phyloP scores from a whole-genome alignment of 306 rosid species.

The Cucurbita maxima region DNA sequence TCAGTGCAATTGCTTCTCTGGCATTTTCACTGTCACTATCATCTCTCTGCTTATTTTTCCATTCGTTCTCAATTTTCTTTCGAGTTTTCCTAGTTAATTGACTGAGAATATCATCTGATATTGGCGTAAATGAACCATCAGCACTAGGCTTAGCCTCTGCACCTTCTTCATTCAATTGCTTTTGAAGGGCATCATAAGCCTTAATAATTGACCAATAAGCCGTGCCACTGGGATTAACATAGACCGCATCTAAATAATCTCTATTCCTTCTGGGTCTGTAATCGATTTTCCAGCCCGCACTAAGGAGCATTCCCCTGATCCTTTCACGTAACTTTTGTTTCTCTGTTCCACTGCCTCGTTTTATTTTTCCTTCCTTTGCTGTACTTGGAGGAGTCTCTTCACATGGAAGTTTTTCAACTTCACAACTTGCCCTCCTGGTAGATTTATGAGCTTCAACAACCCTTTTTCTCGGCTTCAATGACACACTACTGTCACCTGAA shows the following conservation, averaged over 20 bases:
- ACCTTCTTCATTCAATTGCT: slow-evolving; percentile 55
- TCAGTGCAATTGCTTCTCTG: slow-evolving; percentile 28
- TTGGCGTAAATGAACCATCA: slow-evolving; percentile 50
- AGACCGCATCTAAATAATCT: slow-evolving; percentile 95
- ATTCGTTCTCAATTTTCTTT: slow-evolving; percentile 82
- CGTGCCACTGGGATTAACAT: slow-evolving; percentile 73
- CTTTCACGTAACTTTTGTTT: slow-evolving; percentile 83
- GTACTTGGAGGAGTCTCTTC: slow-evolving; percentile 33
- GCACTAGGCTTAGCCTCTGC: slow-evolving; percentile 31
- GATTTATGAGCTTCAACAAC: slow-evolving; percentile 27
- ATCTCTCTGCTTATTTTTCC: slow-evolving; percentile 47
- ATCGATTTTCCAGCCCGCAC: slow-evolving; percentile 81
- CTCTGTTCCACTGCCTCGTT: slow-evolving; percentile 88
- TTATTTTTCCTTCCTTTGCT: slow-evolving; percentile 54
- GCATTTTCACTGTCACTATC: slow-evolving; percentile 38
- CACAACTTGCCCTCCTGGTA: slow-evolving; percentile 26
- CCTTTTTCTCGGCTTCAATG: slow-evolving; percentile 45
- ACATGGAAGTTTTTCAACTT: slow-evolving; percentile 42
- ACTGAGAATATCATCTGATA: slow-evolving; percentile 67
- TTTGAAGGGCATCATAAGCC: slow-evolving; percentile 92
- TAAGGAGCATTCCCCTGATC: slow-evolving; percentile 78
- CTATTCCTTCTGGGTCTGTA: slow-evolving; percentile 92
- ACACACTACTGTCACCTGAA: slow-evolving; percentile 54
- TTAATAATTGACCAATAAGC: slow-evolving; percentile 98
- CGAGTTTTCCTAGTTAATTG: slow-evolving; percentile 88